Evolutionary conservation across 169 alveolate genomes (phyloP), one percentile per base, ranked within the genome.

Genomic region (Plasmodium blacklocki): DNA sequence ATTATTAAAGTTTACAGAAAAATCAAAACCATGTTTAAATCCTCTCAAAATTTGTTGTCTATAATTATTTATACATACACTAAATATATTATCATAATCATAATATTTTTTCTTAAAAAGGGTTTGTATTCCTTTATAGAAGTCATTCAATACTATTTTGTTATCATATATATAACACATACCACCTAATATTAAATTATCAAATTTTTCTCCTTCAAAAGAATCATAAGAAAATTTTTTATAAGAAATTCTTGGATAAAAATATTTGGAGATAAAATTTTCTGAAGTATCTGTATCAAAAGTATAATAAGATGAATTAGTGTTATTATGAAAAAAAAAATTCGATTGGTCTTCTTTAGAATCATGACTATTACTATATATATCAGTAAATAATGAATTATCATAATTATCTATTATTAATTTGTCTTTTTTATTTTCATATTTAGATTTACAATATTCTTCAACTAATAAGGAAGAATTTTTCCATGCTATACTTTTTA

Each of bases 41-140:
- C 92, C 92, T 64, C 75, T 86, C 49, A 86, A 74, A 23, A 86
- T 86, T 60, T 86, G 92, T 86, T 86, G 92, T n/a, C 92, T 62
- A 32, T 86, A 86, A 62, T 72, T 86, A 43, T 86, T 86, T 9
- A 86, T 60, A 7, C 92, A 86, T 73, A 86, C 92, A 59, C 92
- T 86, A 56, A 71, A 86, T 32, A 86, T 54, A 21, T 59, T 86
- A 47, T 86, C 92, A 45, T 86, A 86, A 62, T 86, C 92, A 67
- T 86, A 86, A 67, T 86, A 86, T 12, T 67, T 86, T 63, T 72
- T 86, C 39, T 72, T 70, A 64, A n/a, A 71, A 54, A 86, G 49
- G 0, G 68, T 73, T 23, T 86, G 86, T 86, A 86, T 86, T 14
- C 92, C 92, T 47, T 47, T 86, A 54, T 43, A 86, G 49, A 86